Evolutionary conservation across 1,284 basidiomycete species (phyloP).

Genomic region (Spongiforma sp.): DNA sequence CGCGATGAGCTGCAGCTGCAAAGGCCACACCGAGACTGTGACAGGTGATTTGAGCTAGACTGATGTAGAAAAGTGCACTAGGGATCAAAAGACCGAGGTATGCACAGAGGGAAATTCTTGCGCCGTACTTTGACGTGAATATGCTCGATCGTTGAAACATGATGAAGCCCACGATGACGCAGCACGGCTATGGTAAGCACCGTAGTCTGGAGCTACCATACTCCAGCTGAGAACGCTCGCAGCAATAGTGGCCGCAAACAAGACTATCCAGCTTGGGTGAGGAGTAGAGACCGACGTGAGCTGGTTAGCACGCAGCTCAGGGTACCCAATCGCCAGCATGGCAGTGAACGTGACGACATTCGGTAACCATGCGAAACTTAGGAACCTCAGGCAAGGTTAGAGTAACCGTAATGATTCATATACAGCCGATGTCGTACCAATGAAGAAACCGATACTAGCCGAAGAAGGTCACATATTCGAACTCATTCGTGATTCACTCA

Average conservation of each 20-base stretch:
- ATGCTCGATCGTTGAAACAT: background rate
- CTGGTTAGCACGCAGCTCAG: constrained; percentile 34
- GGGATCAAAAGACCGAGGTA: constrained; percentile 70
- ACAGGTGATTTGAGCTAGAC: constrained; percentile 51
- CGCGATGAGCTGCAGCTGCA: constrained; percentile 58
- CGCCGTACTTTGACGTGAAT: constrained; percentile 33
- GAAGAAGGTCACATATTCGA: constrained; percentile 51
- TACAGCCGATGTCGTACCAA: constrained; percentile 40
- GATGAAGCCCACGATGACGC: constrained; percentile 48
- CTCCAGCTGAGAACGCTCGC: constrained; percentile 57
- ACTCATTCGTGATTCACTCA: constrained; percentile 19
- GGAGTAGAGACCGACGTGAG: constrained; percentile 38
- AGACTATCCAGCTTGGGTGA: constrained; percentile 38
- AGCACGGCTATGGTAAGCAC: constrained; percentile 58
- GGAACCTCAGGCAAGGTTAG: constrained; percentile 41
- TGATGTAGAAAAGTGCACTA: constrained; percentile 45
- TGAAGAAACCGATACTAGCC: constrained; percentile 72
- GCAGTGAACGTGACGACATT: constrained; percentile 69
- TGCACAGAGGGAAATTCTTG: constrained; percentile 62
- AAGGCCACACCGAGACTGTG: constrained; percentile 72
- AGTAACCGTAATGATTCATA: background rate
- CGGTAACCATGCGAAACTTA: constrained; percentile 70
- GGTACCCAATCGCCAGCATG: constrained; percentile 61
- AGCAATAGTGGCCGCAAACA: constrained; percentile 50
- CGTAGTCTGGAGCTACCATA: constrained; percentile 61